Conservation (phyloP, 441 rosid species). For the Bocquillonia castaneifolia region DNA sequence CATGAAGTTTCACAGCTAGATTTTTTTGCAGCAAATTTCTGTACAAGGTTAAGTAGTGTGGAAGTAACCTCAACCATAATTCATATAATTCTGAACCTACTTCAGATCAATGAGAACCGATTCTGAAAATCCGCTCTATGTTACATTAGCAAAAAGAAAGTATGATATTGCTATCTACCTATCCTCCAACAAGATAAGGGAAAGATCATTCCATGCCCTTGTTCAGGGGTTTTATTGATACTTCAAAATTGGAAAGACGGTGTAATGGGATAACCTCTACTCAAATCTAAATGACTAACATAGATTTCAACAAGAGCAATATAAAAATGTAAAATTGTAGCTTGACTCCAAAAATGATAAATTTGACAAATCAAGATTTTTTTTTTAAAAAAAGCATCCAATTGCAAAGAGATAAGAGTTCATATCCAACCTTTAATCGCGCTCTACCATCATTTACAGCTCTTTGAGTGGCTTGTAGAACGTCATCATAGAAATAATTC, state of each 20-base stretch:
- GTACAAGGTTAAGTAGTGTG: not conserved
- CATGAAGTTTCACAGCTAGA: not conserved
- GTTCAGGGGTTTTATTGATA: not conserved
- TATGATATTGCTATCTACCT: not conserved
- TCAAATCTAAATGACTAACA: not conserved
- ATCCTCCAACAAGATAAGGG: not conserved
- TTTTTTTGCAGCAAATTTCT: not conserved
- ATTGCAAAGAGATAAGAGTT: slow-evolving; percentile 5
- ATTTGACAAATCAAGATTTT: not conserved
- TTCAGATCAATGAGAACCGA: not conserved
- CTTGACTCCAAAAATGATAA: not conserved
- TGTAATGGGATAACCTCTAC: not conserved
- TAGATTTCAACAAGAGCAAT: not conserved
- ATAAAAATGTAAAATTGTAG: not conserved
- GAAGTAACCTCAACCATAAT: not conserved
- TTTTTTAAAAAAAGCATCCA: slow-evolving; percentile 1
- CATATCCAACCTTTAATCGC: slow-evolving; percentile 58
- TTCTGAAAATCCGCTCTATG: not conserved
- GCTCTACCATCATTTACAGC: slow-evolving; percentile 69
- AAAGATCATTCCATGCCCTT: not conserved
- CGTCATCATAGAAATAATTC: slow-evolving; percentile 83
- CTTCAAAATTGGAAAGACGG: not conserved
- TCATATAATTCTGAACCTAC: not conserved
- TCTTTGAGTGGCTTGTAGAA: slow-evolving; percentile 66
- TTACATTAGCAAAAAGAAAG: not conserved